Base-by-base conservation (phyloP, 345 rosid species). In the Jatropha curcas region DNA sequence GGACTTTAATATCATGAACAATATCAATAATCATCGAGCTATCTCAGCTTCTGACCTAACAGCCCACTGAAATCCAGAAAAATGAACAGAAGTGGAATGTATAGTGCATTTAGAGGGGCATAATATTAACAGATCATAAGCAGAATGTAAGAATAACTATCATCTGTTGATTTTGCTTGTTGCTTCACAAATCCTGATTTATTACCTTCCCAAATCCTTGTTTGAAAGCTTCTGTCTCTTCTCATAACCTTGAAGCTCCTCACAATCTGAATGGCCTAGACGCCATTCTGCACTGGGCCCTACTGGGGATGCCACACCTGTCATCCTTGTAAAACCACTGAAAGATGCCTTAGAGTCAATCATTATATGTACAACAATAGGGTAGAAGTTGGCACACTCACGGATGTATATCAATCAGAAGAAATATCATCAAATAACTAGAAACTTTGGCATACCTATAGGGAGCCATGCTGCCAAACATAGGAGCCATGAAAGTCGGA, bases 301-400 rank as follows among this genome's bases (percentile, higher is more conserved):
- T 9, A 39, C 56, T n/a, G 55, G 77, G 76, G 70, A 24, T 48
- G 61, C 53, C 25, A 27, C 30, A 50, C 85, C 70, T 28, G 75
- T 78, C 79, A 74, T 77, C 50, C 65, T 65, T 74, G 58, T 68
- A 62, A 75, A 73, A 37, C 85, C 78, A 55, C 84, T 82, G 77
- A 79, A 79, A 66, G 62, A 76, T 66, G 60, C 58, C 57, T 33
- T 45, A 19, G 0, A 3, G 61, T 78, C 39, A 75, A 61, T 33
- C 10, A 0, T 8, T 13, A 53, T 12, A 41, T 25, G 43, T 27
- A 33, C 7, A 25, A 39, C 13, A 7, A 14, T 53, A 22, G 67
- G 30, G 2, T n/a, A 59, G 35, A 59, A 3, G n/a, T 28, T 17
- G 37, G 63, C n/a, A 33, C 24, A 3, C 1, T 35, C 25, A 17